These are phyloP conservation scores for Dichotomocladium elegans DNA, from an alignment of 371 early-diverging fungal genomes.

Conservation along the genomic window DNA sequence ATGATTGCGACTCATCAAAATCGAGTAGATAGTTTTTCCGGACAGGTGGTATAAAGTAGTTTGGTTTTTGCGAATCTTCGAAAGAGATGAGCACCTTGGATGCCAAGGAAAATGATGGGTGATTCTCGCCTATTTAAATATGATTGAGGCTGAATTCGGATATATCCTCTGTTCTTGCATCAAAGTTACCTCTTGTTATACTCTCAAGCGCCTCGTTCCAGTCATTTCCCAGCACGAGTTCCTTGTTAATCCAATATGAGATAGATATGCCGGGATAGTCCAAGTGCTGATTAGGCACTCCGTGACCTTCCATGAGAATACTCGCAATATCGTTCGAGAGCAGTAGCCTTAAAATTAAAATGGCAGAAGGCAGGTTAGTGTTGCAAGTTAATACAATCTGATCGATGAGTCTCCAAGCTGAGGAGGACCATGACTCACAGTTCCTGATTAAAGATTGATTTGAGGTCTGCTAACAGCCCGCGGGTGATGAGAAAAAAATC, in stretches of 20 bases:
- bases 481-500: constrained; percentile 53
- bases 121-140: constrained; percentile 7
- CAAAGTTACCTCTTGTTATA: constrained; percentile 40
- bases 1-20: constrained; percentile 30
- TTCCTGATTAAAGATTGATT: constrained; percentile 76
- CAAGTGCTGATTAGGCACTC: constrained; percentile 48
- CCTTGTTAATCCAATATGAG: constrained; percentile 50
- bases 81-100: constrained; percentile 29
- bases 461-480: constrained; percentile 81
- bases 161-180: neutral
- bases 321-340: constrained; percentile 24
- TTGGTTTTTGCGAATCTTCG: constrained; percentile 27
- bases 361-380: neutral
- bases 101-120: constrained; percentile 9
- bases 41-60: constrained; percentile 22
- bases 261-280: constrained; percentile 54
- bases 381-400: neutral
- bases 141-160: neutral
- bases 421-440: constrained; percentile 24
- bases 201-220: constrained; percentile 35
- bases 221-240: constrained; percentile 20
- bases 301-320: constrained; percentile 52
- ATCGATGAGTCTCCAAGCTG: neutral
- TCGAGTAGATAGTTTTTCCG: constrained; percentile 21
- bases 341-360: constrained; percentile 12